Evolutionary conservation across 768 basidiomycete genomes (phyloP), one percentile per base, ranked within the genome.

Genomic region (Leccinum rimulosum): DNA sequence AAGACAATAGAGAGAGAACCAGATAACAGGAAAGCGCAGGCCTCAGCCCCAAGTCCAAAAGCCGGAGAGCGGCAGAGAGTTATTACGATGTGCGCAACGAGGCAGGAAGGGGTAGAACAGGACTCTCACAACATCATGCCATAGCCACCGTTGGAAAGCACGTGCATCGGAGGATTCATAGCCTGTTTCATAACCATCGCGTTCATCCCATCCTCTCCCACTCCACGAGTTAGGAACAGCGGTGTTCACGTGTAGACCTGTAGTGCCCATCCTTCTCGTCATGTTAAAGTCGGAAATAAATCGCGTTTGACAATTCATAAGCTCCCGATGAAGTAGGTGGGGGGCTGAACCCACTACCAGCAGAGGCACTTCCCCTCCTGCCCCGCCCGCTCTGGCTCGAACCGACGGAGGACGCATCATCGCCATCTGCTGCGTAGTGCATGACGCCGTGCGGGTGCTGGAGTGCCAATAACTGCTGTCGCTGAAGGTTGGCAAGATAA

Each of bases 71-170:
- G 61, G 58, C 33, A 59, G 57, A 58, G 30, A 56, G 54, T 50
- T 51, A 60, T 54, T 53, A 60, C 53, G 58, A 43, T 50, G 55
- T 51, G 58, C 54, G 56, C 50, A 52, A 64, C 58, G 56, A 52
- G 51, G 52, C 52, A 56, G 50, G 22, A 22, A 22, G 22, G 22
- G 22, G 22, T 22, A 22, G 48, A 59, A 63, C 59, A 58, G 15
- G 60, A 55, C 53, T 28, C 36, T 72, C 59, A 74, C 63, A 80
- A 64, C 73, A 80, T 77, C 59, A 76, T 66, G 33, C 71, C 70
- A 69, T 77, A 79, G 58, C 72, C 71, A 55, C 61, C 66, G 60
- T 73, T 77, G 56, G 76, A 68, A 52, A 75, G 74, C 33, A 77
- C 70, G 50, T 73, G 75, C 61, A 80, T 77, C 10, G 78, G 70